Evolutionary conservation across 139 green algal species (phyloP), one percentile per base, ranked within the genome.

Genomic region (Closterium sp.): DNA sequence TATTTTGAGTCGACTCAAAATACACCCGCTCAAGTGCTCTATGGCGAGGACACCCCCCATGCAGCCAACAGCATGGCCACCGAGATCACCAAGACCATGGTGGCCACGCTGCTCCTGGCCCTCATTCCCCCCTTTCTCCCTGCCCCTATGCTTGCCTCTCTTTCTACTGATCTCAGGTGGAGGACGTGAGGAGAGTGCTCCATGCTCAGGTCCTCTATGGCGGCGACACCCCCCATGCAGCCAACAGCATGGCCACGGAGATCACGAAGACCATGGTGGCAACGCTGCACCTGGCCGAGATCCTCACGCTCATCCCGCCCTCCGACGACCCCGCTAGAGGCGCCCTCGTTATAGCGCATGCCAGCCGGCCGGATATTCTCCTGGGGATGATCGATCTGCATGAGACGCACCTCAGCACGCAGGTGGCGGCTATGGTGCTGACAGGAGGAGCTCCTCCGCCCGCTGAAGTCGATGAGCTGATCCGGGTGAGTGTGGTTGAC

Each of bases 121-220:
- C 91, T 94, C 93, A 76, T 93, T 32, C 90, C 87, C n/a, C 33
- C 23, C 36, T 12, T 6, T 55, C 36, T 55, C 36, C 36, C 36
- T 55, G 36, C 36, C 36, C 36, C 36, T 55, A 4, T 55, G 36
- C 36, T 6, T 6, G 36, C 36, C 36, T 55, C 69, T 91, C 43
- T 28, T 9, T 19, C 85, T 81, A 25, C 1, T 16, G 19, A 23
- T 43, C 43, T 34, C 66, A 97, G 95, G 66, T 97, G 91, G 96
- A 97, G 64, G 96, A 98, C 89, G 91, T 98, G 21, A 88, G 90
- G 84, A 84, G 84, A 3, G 94, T 89, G 25, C 92, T 98, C 19
- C 84, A 90, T 6, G 96, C 93, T 0, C 31, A 92, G n/a, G 84
- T 95, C 76, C 86, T 97, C 34, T 96, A 95, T 89, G 96, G 95